Evolutionary conservation across 495 filamentous ascomycete species (phyloP), one percentile per base, ranked within the genome.

Genomic region (Neurospora discreta): DNA sequence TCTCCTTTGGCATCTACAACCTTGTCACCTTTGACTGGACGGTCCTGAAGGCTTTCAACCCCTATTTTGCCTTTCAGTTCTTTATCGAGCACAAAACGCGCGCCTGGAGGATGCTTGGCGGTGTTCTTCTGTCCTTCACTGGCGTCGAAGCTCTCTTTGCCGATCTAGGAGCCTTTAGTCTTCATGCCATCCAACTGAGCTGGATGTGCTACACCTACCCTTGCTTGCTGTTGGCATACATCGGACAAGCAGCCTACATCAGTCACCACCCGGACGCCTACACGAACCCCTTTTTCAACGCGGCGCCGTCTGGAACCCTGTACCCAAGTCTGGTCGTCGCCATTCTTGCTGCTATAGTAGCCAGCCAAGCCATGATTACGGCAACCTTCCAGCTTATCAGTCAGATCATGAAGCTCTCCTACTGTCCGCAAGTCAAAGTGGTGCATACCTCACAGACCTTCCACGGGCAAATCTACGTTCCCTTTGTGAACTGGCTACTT

Each of bases 331-430:
- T 93, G 68, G 80, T 93, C 5, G 80, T 92, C 33, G 88, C 91
- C 1, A 84, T 93, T 41, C 79, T 92, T 5, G 90, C 90, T 5
- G 89, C 89, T 30, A 86, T 93, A 70, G 91, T 93, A 20, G 91
- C 91, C n/a, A 90, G 87, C 18, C 91, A 93, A 70, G 91, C 91
- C 40, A 90, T 92, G 81, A 92, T 93, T 65, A 93, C 91, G 8
- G 87, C 86, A n/a, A 87, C 88, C 4, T 92, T 93, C 71, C 81
- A 79, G 84, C 84, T 93, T 30, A 81, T 92, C 44, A 85, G 87
- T 26, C 91, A 93, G 79, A 86, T 91, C 71, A 91, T 92, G 88
- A 89, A 90, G 71, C 78, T 91, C 43, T 90, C 87, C 1, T 93
- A 93, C 77, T 92, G 91, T 72, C 91, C 91, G 8, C 90, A 92